Evolutionary conservation across 139 green algal genomes (phyloP).

Genomic region (Chlamydomonas urium): DNA sequence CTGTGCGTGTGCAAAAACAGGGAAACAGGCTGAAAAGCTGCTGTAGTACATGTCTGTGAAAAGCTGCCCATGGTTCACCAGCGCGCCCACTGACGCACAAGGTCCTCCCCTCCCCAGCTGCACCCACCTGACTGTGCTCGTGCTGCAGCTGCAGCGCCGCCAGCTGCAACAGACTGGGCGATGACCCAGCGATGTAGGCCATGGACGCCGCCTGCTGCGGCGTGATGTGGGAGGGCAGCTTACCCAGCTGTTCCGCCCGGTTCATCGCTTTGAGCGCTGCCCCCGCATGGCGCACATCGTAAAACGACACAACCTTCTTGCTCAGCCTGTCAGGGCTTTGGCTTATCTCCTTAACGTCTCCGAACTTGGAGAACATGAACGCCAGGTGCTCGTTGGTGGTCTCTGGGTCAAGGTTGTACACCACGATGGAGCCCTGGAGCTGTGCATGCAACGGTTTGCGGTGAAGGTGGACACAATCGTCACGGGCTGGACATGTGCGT

Average conservation of each 20-base stretch:
- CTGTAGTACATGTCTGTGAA: no score
- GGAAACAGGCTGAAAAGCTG: no score
- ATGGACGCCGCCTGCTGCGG: slow-evolving; percentile 29
- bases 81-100: no score
- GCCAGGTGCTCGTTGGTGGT: slow-evolving; percentile 66
- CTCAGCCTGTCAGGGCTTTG: slow-evolving; percentile 48
- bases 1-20: no score
- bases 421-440: slow-evolving; percentile 71
- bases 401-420: slow-evolving; percentile 75
- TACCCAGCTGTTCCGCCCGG: slow-evolving; percentile 46
- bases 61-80: no score
- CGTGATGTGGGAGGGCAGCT: slow-evolving; percentile 36
- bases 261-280: slow-evolving; percentile 57
- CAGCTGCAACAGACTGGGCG: slow-evolving; percentile 13
- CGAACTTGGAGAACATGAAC: slow-evolving; percentile 76
- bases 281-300: slow-evolving; percentile 67
- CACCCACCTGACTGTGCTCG: neutral
- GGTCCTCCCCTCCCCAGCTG: slow-evolving; percentile 3
- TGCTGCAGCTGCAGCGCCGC: slow-evolving; percentile 15
- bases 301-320: slow-evolving; percentile 89
- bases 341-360: slow-evolving; percentile 72
- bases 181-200: slow-evolving; percentile 6
- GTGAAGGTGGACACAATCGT: neutral
- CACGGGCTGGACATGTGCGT: neutral
- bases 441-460: neutral